Conservation (phyloP, 768 basidiomycete genomes). For the Suillus alpinus region DNA sequence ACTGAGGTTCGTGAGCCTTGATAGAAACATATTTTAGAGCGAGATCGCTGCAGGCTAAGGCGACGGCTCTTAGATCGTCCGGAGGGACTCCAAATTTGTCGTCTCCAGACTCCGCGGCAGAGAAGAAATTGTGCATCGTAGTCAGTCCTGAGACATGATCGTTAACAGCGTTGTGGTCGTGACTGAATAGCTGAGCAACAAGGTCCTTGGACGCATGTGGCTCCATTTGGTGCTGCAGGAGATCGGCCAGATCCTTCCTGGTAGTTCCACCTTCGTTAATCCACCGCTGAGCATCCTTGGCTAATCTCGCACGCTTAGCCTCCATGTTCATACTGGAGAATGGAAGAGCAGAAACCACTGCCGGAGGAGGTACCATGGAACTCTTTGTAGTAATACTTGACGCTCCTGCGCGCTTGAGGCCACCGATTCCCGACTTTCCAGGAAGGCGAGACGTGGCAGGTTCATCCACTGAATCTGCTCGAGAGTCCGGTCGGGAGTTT, state of each 20-base stretch:
- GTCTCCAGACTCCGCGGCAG: conserved; percentile 52
- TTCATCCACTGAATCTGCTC: conserved; percentile 37
- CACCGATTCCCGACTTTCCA: conserved; percentile 37
- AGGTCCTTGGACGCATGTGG: conserved; percentile 75
- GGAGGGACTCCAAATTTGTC: conserved; percentile 45
- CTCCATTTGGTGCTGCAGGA: conserved; percentile 91
- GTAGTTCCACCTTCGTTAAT: conserved; percentile 82
- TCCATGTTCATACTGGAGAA: conserved; percentile 32
- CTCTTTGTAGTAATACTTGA: conserved; percentile 28
- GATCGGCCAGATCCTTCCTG: conserved; percentile 82
- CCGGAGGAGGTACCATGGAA: conserved; percentile 32
- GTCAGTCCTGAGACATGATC: conserved; percentile 82
- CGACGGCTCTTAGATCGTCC: conserved; percentile 56
- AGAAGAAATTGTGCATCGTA: conserved; percentile 73
- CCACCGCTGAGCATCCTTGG: conserved; percentile 81
- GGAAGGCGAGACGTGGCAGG: conserved; percentile 28
- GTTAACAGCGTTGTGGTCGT: conserved; percentile 92
- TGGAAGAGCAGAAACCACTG: conserved; percentile 31
- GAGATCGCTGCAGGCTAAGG: conserved; percentile 87
- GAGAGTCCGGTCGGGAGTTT: conserved; percentile 45
- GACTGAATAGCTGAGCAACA: conserved; percentile 80
- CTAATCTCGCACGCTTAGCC: conserved; percentile 60
- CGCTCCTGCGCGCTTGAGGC: conserved; percentile 45
- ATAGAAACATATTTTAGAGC: conserved; percentile 92
- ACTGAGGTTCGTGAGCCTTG: conserved; percentile 86